Evolutionary conservation across 768 basidiomycete species (phyloP).

Genomic region (Cyathus striatus): DNA sequence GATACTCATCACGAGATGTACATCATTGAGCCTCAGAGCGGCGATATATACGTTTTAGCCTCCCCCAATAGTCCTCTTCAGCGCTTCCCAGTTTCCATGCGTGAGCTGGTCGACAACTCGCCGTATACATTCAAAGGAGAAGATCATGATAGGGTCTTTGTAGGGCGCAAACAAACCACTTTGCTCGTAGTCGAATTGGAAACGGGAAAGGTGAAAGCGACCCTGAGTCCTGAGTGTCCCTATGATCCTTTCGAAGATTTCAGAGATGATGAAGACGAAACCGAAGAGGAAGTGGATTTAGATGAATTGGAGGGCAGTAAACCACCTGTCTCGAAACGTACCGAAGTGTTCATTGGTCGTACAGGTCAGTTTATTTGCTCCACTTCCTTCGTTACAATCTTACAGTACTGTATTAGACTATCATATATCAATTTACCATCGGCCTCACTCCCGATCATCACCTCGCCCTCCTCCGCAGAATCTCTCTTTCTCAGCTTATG

Average conservation of each 20-base stretch:
- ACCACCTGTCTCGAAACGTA: conserved; percentile 28
- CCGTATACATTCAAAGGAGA: conserved; percentile 69
- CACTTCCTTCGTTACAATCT: background rate
- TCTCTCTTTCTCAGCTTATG: conserved; percentile 87
- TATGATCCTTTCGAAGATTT: conserved; percentile 66
- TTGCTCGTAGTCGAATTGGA: conserved; percentile 69
- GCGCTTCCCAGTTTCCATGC: conserved; percentile 87
- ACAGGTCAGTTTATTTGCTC: conserved; percentile 26
- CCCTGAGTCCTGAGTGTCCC: conserved; percentile 71
- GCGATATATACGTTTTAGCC: conserved; percentile 85
- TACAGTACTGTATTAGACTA: conserved; percentile 76
- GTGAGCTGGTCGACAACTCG: conserved; percentile 89
- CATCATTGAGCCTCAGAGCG: conserved; percentile 92
- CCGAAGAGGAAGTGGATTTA: conserved; percentile 36
- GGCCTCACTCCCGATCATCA: conserved; percentile 24
- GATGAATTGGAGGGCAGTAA: conserved; percentile 41
- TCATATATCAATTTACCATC: conserved; percentile 77
- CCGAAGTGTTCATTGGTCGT: conserved; percentile 46
- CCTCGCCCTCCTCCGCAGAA: conserved; percentile 58
- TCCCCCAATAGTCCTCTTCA: conserved; percentile 67
- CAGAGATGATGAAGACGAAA: conserved; percentile 20
- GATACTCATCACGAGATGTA: conserved; percentile 67
- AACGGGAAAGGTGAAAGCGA: conserved; percentile 75
- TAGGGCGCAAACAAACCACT: conserved; percentile 88
- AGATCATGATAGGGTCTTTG: conserved; percentile 69